Percentiles rank a stretch among this genome's conserved stretches.
Conservation (phyloP, 345 rosid species). For the Carallia brachiata region DNA sequence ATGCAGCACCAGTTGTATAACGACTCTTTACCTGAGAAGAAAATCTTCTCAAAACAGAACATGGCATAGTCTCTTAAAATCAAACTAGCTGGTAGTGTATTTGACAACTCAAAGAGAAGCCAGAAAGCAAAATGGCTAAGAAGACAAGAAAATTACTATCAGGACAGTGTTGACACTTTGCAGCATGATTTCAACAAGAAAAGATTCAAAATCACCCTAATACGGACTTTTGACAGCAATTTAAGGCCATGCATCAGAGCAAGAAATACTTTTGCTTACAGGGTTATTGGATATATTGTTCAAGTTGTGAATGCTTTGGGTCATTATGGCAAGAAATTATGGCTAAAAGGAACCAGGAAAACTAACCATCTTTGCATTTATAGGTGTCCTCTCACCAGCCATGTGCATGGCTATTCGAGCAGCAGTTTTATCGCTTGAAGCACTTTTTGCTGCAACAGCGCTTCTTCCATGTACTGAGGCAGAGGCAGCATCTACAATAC, state of each 20-base stretch:
- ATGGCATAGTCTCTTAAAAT: neutral
- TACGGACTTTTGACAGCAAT: too few relatives aligned
- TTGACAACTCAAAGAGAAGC: neutral
- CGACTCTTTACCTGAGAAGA: slow-evolving; percentile 73
- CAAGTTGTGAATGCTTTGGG: neutral
- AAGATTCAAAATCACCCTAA: too few relatives aligned
- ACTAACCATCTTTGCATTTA: slow-evolving; percentile 82
- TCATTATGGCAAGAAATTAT: neutral
- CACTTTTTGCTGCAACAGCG: slow-evolving; percentile 87
- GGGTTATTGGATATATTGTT: neutral
- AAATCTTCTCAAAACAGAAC: slow-evolving; percentile 18
- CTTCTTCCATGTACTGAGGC: slow-evolving; percentile 96
- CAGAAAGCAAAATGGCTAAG: neutral
- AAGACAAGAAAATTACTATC: neutral
- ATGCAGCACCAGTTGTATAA: slow-evolving; percentile 89
- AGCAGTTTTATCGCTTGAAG: slow-evolving; percentile 75
- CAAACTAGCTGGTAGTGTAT: neutral
- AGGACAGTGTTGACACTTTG: neutral
- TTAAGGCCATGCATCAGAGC: too few relatives aligned
- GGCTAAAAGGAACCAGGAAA: neutral
- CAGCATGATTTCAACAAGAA: neutral
- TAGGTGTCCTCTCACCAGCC: slow-evolving; percentile 90
- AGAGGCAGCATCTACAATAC: slow-evolving; percentile 96
- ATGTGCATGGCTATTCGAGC: slow-evolving; percentile 94
- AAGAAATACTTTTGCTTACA: too few relatives aligned